phyloP scores from a whole-genome alignment of 352 stramenopile genomes.

The Elongisporangium prolatum region DNA sequence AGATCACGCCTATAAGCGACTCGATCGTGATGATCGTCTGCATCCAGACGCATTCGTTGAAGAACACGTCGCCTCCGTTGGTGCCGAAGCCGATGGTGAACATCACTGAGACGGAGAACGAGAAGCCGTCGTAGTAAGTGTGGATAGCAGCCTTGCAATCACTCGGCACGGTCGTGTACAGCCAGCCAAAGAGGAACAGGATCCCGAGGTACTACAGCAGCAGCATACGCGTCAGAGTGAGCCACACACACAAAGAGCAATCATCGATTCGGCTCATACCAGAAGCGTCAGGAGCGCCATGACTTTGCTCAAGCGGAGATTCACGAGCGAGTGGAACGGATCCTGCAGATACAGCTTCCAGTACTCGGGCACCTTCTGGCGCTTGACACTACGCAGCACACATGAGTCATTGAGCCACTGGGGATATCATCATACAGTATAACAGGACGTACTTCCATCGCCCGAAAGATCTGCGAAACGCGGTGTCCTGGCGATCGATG shows the following conservation, averaged over 20 bases:
- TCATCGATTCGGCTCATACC: slow-evolving; percentile 18
- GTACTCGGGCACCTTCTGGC: slow-evolving; percentile 70
- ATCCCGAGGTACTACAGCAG: slow-evolving; percentile 56
- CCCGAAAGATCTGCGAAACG: slow-evolving; percentile 63
- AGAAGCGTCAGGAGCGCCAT: slow-evolving; percentile 28
- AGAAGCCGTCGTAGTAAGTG: slow-evolving; percentile 71
- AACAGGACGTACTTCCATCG: slow-evolving; percentile 66
- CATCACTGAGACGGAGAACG: slow-evolving; percentile 75
- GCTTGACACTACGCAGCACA: slow-evolving; percentile 49
- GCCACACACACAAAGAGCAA: not conserved
- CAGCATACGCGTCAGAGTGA: not conserved
- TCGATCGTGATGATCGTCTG: slow-evolving; percentile 91
- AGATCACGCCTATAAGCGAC: slow-evolving; percentile 87
- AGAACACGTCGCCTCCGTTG: slow-evolving; percentile 82
- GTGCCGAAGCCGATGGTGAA: slow-evolving; percentile 82
- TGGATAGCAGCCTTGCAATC: slow-evolving; percentile 66
- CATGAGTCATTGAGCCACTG: not conserved
- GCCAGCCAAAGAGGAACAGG: slow-evolving; percentile 55
- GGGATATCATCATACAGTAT: slow-evolving; percentile 3
- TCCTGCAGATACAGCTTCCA: slow-evolving; percentile 84
- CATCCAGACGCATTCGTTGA: slow-evolving; percentile 90
- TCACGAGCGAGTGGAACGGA: slow-evolving; percentile 80
- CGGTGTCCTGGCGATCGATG: slow-evolving; percentile 65
- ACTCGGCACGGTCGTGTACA: slow-evolving; percentile 70
- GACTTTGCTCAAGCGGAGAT: slow-evolving; percentile 81